These are phyloP conservation scores for Tubosaeta brunneosetosa DNA, from an alignment of 768 basidiomycete species.

Conservation along the genomic window DNA sequence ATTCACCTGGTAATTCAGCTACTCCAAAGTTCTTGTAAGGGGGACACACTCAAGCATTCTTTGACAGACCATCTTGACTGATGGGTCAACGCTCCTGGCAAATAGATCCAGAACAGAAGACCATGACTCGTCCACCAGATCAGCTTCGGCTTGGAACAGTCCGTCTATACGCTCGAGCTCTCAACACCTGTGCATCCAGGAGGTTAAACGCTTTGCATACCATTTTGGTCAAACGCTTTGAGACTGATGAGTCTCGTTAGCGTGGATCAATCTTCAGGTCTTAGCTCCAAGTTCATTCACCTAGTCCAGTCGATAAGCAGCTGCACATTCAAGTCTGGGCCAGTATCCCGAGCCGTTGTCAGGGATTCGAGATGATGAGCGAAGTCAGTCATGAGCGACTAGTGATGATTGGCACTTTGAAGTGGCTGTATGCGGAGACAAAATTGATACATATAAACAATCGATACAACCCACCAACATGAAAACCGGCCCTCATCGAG, in stretches of 20 bases:
- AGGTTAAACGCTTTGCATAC: conserved; percentile 8
- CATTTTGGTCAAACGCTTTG: conserved; percentile 9
- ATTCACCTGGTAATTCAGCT: conserved; percentile 6
- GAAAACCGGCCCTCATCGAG: too few relatives aligned
- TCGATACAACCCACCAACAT: too few relatives aligned
- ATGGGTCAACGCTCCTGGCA: background rate
- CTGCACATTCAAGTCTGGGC: conserved; percentile 12
- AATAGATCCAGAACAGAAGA: conserved; percentile 34
- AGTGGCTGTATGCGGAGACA: background rate
- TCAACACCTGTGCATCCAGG: conserved; percentile 3
- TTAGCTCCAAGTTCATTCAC: conserved; percentile 7
- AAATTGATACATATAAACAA: too few relatives aligned
- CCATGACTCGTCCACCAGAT: conserved; percentile 19
- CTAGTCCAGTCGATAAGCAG: conserved; percentile 23
- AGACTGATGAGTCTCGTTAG: conserved; percentile 17
- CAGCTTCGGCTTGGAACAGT: conserved; percentile 8
- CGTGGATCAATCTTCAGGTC: conserved; percentile 3
- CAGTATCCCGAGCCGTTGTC: conserved; percentile 10
- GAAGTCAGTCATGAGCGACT: conserved; percentile 19
- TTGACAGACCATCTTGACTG: conserved; percentile 6
- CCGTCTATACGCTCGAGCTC: conserved; percentile 12
- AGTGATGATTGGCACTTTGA: background rate
- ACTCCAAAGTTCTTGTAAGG: background rate
- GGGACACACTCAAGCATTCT: conserved; percentile 15
- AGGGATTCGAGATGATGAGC: conserved; percentile 20